Evolutionary conservation across 2,329 filamentous ascomycete species (phyloP), one percentile per base, ranked within the genome.

Genomic region (Cladosporium sp.): DNA sequence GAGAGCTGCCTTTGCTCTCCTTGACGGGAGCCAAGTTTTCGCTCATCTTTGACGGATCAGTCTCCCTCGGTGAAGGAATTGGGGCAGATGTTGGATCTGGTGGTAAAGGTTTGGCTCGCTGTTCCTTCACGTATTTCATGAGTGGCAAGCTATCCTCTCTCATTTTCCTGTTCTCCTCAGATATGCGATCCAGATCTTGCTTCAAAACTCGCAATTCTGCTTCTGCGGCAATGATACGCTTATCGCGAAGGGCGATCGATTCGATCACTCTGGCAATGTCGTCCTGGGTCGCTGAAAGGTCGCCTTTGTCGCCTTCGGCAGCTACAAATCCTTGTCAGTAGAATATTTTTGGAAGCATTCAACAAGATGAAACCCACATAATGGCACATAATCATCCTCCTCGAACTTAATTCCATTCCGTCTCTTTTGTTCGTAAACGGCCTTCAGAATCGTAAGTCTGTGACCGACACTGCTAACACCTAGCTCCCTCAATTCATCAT

Each of bases 401-500:
- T 97, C 92, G 60, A 96, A 80, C 13, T 88, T 86, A 53, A 97
- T 82, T 61, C 95, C 90, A 64, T 96, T 91, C 57, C 89, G 89
- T 67, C 92, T 85, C 73, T 98, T 98, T 64, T 93, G 85, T 64
- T 97, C 91, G 72, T 96, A 97, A 49, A 97, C 90, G 62, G 84
- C 91, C 73, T 96, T 97, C 52, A 98, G 78, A 51, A 98, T 94
- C 18, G 90, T 95, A 61, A 98, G 77, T 53, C 93, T 85, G 72
- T 98, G 93, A 35, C 93, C 93, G 41, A 96, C 89, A 71, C 92
- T 97, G 55, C 78, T 76, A 57, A 98, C 87, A 41, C 91, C 91
- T 84, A 97, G 92, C 65, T 94, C 89, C 70, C 94, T 95, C 61
- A 98, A 75, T 66, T 97, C 92, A 51, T 95, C 88, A 66, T 97